Evolutionary conservation across 192 early-diverging fungal genomes (phyloP).

Genomic region (Polychytrium aggregatum): DNA sequence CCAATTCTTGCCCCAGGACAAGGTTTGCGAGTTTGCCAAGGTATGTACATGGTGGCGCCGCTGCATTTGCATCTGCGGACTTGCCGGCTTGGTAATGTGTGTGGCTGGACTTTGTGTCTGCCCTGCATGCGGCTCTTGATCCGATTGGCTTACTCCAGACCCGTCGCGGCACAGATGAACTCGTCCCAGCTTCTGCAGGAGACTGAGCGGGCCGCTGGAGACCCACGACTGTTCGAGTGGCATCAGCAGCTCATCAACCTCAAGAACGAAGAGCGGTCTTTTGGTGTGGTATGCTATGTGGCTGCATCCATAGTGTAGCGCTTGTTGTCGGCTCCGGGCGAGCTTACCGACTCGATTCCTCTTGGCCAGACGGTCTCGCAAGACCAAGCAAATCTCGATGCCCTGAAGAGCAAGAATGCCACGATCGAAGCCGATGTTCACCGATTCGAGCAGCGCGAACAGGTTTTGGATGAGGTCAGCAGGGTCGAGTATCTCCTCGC

Average conservation of each 20-base stretch:
- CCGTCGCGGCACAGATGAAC: slow-evolving; percentile 47
- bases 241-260: slow-evolving; percentile 55
- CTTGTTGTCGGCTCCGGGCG: neutral
- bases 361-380: slow-evolving; percentile 25
- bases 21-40: slow-evolving; percentile 84
- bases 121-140: too few species aligned
- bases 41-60: slow-evolving; percentile 11
- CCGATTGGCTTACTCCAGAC: neutral
- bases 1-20: slow-evolving; percentile 95
- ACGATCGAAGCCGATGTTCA: slow-evolving; percentile 66
- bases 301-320: neutral
- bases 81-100: too few species aligned
- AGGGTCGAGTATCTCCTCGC: too few species aligned
- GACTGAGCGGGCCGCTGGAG: slow-evolving; percentile 78
- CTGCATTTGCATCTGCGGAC: too few species aligned
- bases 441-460: slow-evolving; percentile 59
- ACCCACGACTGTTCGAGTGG: slow-evolving; percentile 43
- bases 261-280: slow-evolving; percentile 17
- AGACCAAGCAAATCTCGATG: slow-evolving; percentile 43
- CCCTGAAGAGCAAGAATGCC: slow-evolving; percentile 56
- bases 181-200: slow-evolving; percentile 64
- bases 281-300: slow-evolving; percentile 13
- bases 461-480: slow-evolving; percentile 48
- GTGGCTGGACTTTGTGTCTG: too few species aligned
- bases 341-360: neutral